Percentiles rank a stretch among this genome's conserved stretches.
These are phyloP conservation scores for Neonectria faginata DNA, from an alignment of 2,329 filamentous ascomycete species.

Conservation along the genomic window DNA sequence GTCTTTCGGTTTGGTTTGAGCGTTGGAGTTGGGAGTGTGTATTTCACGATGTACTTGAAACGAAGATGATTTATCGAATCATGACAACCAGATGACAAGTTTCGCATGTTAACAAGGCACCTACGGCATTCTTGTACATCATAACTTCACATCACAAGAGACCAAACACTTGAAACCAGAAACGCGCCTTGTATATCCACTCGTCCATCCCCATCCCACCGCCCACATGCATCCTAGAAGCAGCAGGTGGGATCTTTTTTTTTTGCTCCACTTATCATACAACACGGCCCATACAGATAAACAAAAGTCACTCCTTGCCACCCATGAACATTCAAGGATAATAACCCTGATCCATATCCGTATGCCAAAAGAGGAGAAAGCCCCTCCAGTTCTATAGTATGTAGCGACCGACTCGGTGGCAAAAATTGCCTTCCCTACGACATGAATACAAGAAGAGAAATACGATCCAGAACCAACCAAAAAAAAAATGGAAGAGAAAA, in stretches of 20 bases:
- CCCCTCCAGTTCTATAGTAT: conserved; percentile 23
- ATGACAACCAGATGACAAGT: not conserved
- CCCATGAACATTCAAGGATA: conserved; percentile 20
- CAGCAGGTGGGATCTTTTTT: conserved; percentile 3
- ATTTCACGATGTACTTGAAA: not conserved
- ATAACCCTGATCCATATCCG: conserved; percentile 3
- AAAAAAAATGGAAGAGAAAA: conserved; percentile 7
- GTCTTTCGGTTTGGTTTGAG: not conserved
- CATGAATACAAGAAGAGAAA: conserved; percentile 30
- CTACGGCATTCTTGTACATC: not conserved
- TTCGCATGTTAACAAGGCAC: not conserved
- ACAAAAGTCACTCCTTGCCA: conserved; percentile 6
- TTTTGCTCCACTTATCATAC: conserved; percentile 22
- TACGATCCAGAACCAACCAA: conserved; percentile 14
- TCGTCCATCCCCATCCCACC: conserved; percentile 4
- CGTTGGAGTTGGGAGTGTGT: not conserved
- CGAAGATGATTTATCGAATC: not conserved
- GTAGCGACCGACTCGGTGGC: conserved; percentile 25
- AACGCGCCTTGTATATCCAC: conserved; percentile 21
- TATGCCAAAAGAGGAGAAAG: conserved; percentile 1
- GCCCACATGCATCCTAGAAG: not conserved
- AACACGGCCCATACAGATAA: conserved; percentile 12
- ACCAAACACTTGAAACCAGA: not conserved
- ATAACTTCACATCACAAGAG: not conserved
- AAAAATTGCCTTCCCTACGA: conserved; percentile 18